phyloP scores from a whole-genome alignment of 371 early-diverging fungal genomes.

The Mortierella sp. region DNA sequence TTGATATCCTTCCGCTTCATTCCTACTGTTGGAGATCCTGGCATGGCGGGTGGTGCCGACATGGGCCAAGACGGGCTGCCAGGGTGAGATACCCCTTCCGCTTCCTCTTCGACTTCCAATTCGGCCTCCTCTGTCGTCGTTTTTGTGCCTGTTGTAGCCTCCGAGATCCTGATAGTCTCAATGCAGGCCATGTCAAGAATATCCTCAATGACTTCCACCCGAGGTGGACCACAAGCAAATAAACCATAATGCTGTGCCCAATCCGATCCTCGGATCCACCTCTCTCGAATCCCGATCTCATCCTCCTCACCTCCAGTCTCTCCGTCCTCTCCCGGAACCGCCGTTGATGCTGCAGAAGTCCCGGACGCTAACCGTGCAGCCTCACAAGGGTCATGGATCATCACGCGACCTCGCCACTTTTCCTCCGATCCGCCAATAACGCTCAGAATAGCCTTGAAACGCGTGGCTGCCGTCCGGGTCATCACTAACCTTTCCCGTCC shows the following conservation, averaged over 20 bases:
- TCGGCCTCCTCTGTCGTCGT: not conserved
- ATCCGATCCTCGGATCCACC: constrained; percentile 45
- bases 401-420: constrained; percentile 43
- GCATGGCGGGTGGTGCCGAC: not conserved
- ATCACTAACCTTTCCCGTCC: constrained; percentile 43
- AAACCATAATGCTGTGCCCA: constrained; percentile 43
- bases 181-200: not conserved
- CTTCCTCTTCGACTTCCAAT: not conserved
- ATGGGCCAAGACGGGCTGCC: not conserved
- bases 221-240: constrained; percentile 42
- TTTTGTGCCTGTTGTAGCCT: not conserved
- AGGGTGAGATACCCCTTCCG: not conserved
- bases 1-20: constrained; percentile 33
- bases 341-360: not conserved
- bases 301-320: constrained; percentile 3
- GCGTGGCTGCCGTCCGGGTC: constrained; percentile 32
- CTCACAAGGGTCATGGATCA: constrained; percentile 42
- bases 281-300: constrained; percentile 28
- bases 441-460: constrained; percentile 36
- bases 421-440: constrained; percentile 53
- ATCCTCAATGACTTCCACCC: constrained; percentile 48
- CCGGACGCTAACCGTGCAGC: not conserved
- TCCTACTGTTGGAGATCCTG: not conserved
- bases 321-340: constrained; percentile 4
- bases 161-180: not conserved